Percentiles rank a stretch among this genome's conserved stretches.
Evolutionary conservation across 208 protist species (phyloP).

Genomic region (Porcisia deanei): DNA sequence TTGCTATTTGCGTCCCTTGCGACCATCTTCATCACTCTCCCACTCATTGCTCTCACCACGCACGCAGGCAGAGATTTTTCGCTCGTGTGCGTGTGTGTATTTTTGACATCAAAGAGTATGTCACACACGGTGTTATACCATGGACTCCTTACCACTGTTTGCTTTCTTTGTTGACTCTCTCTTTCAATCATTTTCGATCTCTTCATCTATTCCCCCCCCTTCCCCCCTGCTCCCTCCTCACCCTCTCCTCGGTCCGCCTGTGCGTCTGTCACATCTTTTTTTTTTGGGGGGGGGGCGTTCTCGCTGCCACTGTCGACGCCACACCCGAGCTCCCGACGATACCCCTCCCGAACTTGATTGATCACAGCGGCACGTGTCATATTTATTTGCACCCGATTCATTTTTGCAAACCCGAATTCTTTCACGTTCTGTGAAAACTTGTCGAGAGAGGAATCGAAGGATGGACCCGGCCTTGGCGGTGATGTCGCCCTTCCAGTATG

Average conservation of each 20-base stretch:
- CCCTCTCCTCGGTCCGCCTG: background rate
- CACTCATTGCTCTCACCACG: too few relatives aligned
- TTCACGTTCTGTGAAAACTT: background rate
- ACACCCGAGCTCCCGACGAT: background rate
- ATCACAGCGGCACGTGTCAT: background rate
- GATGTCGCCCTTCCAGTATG: slow-evolving; percentile 72
- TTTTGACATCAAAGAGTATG: background rate
- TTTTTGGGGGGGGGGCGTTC: background rate
- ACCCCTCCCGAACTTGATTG: too few relatives aligned
- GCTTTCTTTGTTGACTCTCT: background rate
- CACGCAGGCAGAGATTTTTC: too few relatives aligned
- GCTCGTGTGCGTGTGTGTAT: background rate
- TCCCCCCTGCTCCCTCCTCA: background rate
- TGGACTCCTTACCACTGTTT: background rate
- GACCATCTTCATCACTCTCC: too few relatives aligned
- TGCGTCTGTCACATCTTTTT: background rate
- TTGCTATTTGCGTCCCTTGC: too few relatives aligned
- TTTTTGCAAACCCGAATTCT: background rate
- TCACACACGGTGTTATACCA: background rate
- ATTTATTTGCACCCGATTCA: background rate
- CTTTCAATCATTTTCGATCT: too few relatives aligned
- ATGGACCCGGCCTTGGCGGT: slow-evolving; percentile 82
- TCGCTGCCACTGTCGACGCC: background rate
- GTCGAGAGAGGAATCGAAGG: slow-evolving; percentile 37
- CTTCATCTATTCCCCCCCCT: background rate